Evolutionary conservation across 306 rosid species (phyloP).

Genomic region (Sesbania bispinosa): DNA sequence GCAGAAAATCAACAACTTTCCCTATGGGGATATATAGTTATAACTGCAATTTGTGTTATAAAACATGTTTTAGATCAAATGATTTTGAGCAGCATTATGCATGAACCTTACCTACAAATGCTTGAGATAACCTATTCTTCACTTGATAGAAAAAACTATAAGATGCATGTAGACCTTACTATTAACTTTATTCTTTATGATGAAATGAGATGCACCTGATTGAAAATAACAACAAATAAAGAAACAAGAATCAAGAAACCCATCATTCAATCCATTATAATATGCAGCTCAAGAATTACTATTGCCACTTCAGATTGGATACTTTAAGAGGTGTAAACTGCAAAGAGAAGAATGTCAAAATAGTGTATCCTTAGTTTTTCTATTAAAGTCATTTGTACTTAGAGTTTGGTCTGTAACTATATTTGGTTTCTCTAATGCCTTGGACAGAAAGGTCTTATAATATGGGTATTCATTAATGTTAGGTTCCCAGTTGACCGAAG

Average conservation of each 20-base stretch:
- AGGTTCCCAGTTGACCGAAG: constrained; percentile 66
- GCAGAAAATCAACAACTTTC: too few relatives aligned
- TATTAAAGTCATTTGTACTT: not conserved
- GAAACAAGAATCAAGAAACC: not conserved
- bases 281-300: not conserved
- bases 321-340: not conserved
- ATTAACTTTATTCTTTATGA: not conserved
- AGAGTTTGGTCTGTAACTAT: not conserved
- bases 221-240: too few relatives aligned
- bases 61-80: constrained; percentile 8
- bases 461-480: constrained; percentile 27
- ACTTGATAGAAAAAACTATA: not conserved
- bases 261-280: not conserved
- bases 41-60: constrained; percentile 13
- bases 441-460: constrained; percentile 9
- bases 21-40: too few relatives aligned
- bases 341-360: not conserved
- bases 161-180: constrained; percentile 11
- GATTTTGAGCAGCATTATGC: constrained; percentile 11
- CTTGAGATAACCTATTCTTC: too few relatives aligned
- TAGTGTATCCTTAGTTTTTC: constrained; percentile 9
- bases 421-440: not conserved
- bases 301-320: not conserved
- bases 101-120: too few relatives aligned
- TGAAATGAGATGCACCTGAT: constrained; percentile 12